Conservation (phyloP, 805 yeast species). For the Teunomyces cretensis region DNA sequence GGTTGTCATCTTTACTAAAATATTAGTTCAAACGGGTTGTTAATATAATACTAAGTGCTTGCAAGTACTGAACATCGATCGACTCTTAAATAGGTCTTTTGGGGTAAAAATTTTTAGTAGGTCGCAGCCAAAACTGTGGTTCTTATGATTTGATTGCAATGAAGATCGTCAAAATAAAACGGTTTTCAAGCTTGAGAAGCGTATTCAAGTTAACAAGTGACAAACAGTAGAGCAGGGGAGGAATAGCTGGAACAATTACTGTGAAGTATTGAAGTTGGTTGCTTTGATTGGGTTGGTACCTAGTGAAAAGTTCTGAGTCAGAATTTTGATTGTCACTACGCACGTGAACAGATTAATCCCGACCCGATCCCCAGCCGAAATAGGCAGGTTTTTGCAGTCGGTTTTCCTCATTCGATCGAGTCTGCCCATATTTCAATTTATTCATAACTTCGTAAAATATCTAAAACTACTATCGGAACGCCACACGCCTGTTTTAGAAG, state of each 20-base stretch:
- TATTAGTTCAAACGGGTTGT: not conserved
- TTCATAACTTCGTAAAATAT: not conserved
- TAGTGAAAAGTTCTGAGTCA: not conserved
- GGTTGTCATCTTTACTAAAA: constrained; percentile 1
- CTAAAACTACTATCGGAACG: not conserved
- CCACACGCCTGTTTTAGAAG: not conserved
- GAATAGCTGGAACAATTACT: too few relatives aligned
- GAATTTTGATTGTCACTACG: constrained; percentile 6
- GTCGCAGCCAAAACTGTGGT: constrained; percentile 8
- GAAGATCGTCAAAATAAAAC: not conserved
- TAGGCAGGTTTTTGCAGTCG: not conserved
- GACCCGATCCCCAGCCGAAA: not conserved
- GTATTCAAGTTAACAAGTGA: not conserved
- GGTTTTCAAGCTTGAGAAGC: not conserved
- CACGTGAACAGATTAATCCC: constrained; percentile 7
- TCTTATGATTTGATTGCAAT: not conserved
- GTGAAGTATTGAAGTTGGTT: not conserved
- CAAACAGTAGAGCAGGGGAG: not conserved
- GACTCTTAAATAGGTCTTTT: not conserved
- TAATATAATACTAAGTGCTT: constrained; percentile 20
- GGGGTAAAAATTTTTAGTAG: not conserved
- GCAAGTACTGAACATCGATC: constrained; percentile 14
- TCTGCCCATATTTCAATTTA: not conserved
- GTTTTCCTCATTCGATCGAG: not conserved
- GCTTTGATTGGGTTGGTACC: not conserved